phyloP scores from a whole-genome alignment of 352 stramenopile species.

The Pythium scleroteichum region DNA sequence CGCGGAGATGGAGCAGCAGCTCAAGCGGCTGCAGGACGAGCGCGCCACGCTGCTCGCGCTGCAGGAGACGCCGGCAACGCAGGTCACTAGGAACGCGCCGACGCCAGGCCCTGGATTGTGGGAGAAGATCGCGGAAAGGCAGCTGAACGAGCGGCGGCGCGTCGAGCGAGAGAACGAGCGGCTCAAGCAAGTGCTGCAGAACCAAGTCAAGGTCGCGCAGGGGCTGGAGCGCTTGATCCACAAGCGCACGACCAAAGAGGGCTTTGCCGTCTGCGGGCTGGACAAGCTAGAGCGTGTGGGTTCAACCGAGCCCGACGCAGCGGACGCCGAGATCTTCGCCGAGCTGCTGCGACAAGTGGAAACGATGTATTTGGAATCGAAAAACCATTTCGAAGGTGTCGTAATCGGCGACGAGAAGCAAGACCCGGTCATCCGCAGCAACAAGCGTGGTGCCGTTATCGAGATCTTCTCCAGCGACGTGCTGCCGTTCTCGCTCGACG shows the following conservation, averaged over 20 bases:
- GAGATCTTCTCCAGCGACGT: conserved; percentile 20
- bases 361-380: conserved; percentile 4
- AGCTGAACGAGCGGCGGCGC: background rate
- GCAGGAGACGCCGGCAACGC: background rate
- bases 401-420: background rate
- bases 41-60: background rate
- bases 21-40: background rate
- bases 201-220: conserved; percentile 3
- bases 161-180: conserved; percentile 5
- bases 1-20: background rate
- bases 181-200: background rate
- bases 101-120: background rate
- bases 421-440: background rate
- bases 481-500: conserved; percentile 14
- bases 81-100: no score
- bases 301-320: background rate
- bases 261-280: conserved; percentile 11
- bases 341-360: conserved; percentile 16
- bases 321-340: conserved; percentile 8
- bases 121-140: background rate
- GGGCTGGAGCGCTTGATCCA: background rate
- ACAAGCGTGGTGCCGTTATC: conserved; percentile 12
- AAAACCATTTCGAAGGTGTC: conserved; percentile 4
- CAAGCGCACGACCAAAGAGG: conserved; percentile 4
- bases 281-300: conserved; percentile 16